Conservation (phyloP, 768 basidiomycete genomes). For the Trametes elegans region DNA sequence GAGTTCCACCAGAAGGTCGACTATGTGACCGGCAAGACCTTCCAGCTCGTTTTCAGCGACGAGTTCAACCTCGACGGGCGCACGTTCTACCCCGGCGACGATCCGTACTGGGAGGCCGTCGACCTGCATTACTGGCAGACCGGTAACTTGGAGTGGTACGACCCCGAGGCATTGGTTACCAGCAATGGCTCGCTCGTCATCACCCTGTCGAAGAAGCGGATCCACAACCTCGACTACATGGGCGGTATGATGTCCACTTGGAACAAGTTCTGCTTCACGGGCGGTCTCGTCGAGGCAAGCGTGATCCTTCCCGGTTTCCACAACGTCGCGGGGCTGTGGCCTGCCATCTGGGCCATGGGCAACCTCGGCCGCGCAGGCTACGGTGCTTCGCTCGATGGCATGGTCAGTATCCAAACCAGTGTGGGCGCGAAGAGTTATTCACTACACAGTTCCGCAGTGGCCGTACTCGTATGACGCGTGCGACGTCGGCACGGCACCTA, state of each 20-base stretch:
- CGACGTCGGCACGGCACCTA: slow-evolving; percentile 80
- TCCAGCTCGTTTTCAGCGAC: slow-evolving; percentile 83
- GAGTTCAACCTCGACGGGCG: slow-evolving; percentile 84
- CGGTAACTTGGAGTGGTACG: slow-evolving; percentile 77
- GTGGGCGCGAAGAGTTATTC: background rate
- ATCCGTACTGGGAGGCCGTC: slow-evolving; percentile 53
- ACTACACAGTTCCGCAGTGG: slow-evolving; percentile 42
- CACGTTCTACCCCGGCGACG: slow-evolving; percentile 77
- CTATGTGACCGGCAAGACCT: slow-evolving; percentile 56
- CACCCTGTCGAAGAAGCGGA: slow-evolving; percentile 59
- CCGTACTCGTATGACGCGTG: slow-evolving; percentile 72
- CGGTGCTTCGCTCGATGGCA: slow-evolving; percentile 59
- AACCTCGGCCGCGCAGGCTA: slow-evolving; percentile 67
- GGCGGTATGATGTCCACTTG: slow-evolving; percentile 47
- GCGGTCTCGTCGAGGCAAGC: slow-evolving; percentile 67
- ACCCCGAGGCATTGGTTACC: slow-evolving; percentile 60
- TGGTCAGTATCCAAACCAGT: slow-evolving; percentile 31
- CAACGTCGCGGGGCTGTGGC: slow-evolving; percentile 58
- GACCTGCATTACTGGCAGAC: slow-evolving; percentile 46
- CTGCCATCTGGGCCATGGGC: slow-evolving; percentile 59
- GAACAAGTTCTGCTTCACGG: slow-evolving; percentile 92
- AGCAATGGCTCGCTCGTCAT: slow-evolving; percentile 40
- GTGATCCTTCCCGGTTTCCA: slow-evolving; percentile 67
- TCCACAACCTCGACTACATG: slow-evolving; percentile 38
- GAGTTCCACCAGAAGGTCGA: slow-evolving; percentile 53